Conservation (phyloP, 2,329 filamentous ascomycete species). For the Microsporum ferrugineum region DNA sequence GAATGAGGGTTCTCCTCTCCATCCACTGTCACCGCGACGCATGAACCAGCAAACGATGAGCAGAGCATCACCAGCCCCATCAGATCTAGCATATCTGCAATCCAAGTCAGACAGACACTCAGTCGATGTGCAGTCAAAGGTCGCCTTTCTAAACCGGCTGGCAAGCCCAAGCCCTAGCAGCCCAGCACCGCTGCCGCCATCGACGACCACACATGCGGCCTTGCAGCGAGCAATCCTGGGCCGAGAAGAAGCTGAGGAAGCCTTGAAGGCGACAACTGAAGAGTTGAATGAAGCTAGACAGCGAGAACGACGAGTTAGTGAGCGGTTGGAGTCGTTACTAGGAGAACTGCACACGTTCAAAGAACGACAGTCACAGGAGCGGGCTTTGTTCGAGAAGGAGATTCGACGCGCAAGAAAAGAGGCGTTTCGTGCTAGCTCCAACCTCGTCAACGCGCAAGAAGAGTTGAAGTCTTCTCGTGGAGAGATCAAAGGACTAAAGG, state of each 20-base stretch:
- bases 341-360: conserved; percentile 44
- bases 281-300: conserved; percentile 33
- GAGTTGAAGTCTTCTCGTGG: conserved; percentile 33
- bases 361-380: conserved; percentile 38
- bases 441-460: conserved; percentile 45
- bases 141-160: conserved; percentile 39
- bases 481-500: conserved; percentile 41
- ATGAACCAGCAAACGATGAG: conserved; percentile 37
- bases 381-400: conserved; percentile 46
- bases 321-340: conserved; percentile 36
- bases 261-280: conserved; percentile 24
- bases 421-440: conserved; percentile 46
- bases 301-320: conserved; percentile 35
- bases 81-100: conserved; percentile 27
- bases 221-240: conserved; percentile 36
- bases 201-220: conserved; percentile 33
- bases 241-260: conserved; percentile 37
- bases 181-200: conserved; percentile 22
- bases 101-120: conserved; percentile 27
- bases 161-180: conserved; percentile 20
- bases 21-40: conserved; percentile 38
- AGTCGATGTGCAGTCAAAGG: conserved; percentile 39
- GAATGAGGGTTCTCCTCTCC: conserved; percentile 27
- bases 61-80: conserved; percentile 29
- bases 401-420: conserved; percentile 45